A percentile compares a stretch with the other conserved stretches of the same genome.
phyloP scores from a whole-genome alignment of 108 stramenopile species.

The Pseudonitzschia multistriata region DNA sequence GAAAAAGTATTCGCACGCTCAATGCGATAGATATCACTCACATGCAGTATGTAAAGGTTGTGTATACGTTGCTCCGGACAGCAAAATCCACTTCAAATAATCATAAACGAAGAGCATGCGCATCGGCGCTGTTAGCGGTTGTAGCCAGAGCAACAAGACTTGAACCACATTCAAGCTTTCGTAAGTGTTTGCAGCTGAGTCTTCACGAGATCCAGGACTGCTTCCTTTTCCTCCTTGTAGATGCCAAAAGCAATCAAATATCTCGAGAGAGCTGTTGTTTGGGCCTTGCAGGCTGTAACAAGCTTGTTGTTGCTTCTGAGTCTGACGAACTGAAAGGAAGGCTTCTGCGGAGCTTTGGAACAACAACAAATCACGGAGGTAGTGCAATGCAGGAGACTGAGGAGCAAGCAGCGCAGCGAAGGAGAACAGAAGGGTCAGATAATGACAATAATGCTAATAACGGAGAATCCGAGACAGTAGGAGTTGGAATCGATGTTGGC shows the following conservation, averaged over 20 bases:
- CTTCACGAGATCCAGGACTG: slow-evolving; percentile 57
- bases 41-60: slow-evolving; percentile 9
- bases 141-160: slow-evolving; percentile 58
- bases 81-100: slow-evolving; percentile 51
- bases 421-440: slow-evolving; percentile 24
- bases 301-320: slow-evolving; percentile 38
- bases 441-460: slow-evolving; percentile 23
- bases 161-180: slow-evolving; percentile 31
- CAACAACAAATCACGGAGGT: slow-evolving; percentile 74
- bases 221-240: slow-evolving; percentile 69
- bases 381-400: slow-evolving; percentile 78
- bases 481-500: slow-evolving; percentile 52
- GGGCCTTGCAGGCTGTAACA: slow-evolving; percentile 76
- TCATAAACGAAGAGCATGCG: slow-evolving; percentile 61
- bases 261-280: slow-evolving; percentile 77
- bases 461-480: slow-evolving; percentile 27
- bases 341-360: slow-evolving; percentile 76
- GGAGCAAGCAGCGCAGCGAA: slow-evolving; percentile 51
- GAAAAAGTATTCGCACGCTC: background rate
- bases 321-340: slow-evolving; percentile 44
- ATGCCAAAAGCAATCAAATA: slow-evolving; percentile 80
- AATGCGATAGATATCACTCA: background rate
- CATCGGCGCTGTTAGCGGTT: slow-evolving; percentile 62
- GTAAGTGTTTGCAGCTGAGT: slow-evolving; percentile 36
- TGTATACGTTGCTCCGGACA: slow-evolving; percentile 55